A percentile compares a stretch with the other conserved stretches of the same genome.
These are phyloP conservation scores for Oryza officinalis DNA, from an alignment of 176 grass and related monocot genomes.

Conservation along the genomic window DNA sequence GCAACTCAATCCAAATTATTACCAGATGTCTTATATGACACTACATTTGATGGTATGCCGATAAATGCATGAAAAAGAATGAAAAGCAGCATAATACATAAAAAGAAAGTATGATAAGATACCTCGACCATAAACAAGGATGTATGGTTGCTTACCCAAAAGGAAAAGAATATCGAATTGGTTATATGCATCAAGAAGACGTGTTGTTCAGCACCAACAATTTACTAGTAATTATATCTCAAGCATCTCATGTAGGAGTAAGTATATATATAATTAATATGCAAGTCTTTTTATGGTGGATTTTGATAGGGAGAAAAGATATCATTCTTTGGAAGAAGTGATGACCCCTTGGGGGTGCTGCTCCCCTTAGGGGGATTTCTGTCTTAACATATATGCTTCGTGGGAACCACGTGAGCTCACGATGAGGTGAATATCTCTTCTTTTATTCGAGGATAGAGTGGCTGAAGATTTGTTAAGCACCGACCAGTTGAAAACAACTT, in stretches of 20 bases:
- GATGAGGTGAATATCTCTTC: slow-evolving; percentile 27
- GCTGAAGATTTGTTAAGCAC: slow-evolving; percentile 46
- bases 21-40: neutral
- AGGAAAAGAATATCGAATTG: slow-evolving; percentile 23
- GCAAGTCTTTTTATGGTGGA: neutral
- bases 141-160: slow-evolving; percentile 6
- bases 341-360: slow-evolving; percentile 34
- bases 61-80: neutral
- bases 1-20: neutral
- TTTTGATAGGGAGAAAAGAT: slow-evolving; percentile 16
- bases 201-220: slow-evolving; percentile 25
- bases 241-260: slow-evolving; percentile 2
- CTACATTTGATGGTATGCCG: neutral
- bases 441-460: slow-evolving; percentile 7
- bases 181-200: neutral
- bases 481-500: slow-evolving; percentile 29
- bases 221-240: neutral
- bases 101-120: neutral
- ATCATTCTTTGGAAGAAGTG: slow-evolving; percentile 28
- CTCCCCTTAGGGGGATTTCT: slow-evolving; percentile 13
- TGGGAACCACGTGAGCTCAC: slow-evolving; percentile 26
- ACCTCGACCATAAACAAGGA: neutral
- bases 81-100: neutral
- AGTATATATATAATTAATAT: neutral
- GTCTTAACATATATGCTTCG: neutral